phyloP scores from a whole-genome alignment of 495 filamentous ascomycete species.

The Sporormia fimetaria region DNA sequence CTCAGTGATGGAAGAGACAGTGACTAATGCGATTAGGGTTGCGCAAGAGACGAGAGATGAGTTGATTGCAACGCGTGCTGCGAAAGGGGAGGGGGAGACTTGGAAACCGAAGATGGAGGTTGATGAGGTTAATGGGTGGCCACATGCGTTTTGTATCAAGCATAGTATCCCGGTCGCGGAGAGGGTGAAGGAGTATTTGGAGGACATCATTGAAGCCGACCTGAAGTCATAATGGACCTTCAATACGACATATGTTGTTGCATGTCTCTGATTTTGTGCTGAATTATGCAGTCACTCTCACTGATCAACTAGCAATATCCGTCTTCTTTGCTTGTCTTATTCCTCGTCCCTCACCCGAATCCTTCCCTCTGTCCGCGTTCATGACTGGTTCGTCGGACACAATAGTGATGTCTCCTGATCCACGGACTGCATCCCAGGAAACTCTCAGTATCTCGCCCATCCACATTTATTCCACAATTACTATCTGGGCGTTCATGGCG shows the following conservation, averaged over 20 bases:
- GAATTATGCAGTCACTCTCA: too few relatives aligned
- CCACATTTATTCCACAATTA: too few relatives aligned
- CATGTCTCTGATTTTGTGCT: too few relatives aligned
- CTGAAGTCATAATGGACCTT: not conserved
- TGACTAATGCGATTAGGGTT: constrained; percentile 44
- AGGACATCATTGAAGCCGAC: constrained; percentile 36
- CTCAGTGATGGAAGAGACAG: not conserved
- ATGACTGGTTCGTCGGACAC: too few relatives aligned
- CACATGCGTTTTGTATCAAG: constrained; percentile 72
- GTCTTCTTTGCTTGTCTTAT: too few relatives aligned
- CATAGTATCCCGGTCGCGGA: constrained; percentile 34
- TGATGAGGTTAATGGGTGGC: constrained; percentile 56
- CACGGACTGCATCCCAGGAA: too few relatives aligned
- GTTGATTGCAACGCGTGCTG: constrained; percentile 47
- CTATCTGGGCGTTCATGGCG: too few relatives aligned
- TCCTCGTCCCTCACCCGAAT: too few relatives aligned
- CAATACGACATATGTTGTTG: not conserved
- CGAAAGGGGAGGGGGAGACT: constrained; percentile 23
- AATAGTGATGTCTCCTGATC: too few relatives aligned
- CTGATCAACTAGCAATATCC: too few relatives aligned
- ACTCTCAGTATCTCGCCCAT: too few relatives aligned
- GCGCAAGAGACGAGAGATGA: constrained; percentile 61
- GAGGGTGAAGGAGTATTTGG: constrained; percentile 52
- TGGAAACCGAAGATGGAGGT: constrained; percentile 58
- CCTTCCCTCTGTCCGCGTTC: too few relatives aligned